Percentiles rank a stretch among this genome's conserved stretches.
Conservation (phyloP, 441 rosid genomes). For the Mallotus japonicus region DNA sequence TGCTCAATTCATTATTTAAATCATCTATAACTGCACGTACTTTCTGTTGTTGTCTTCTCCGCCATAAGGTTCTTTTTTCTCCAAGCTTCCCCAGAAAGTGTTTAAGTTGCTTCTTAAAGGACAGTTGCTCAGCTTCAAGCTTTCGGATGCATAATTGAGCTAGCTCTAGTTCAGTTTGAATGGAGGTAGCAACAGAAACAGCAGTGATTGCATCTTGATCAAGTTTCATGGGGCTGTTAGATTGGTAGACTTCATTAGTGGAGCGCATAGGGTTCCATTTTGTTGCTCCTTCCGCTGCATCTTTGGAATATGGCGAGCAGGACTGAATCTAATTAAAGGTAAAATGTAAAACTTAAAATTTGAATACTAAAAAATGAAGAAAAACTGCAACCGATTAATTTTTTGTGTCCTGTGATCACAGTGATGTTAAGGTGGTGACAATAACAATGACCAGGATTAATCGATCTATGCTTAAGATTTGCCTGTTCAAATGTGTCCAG, state of each 20-base stretch:
- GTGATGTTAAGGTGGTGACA: too few relatives aligned
- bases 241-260: conserved; percentile 51
- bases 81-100: conserved; percentile 86
- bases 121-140: conserved; percentile 65
- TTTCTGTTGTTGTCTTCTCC: conserved; percentile 82
- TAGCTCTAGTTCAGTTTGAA: conserved; percentile 69
- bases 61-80: conserved; percentile 79
- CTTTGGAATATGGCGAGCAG: conserved; percentile 54
- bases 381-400: background rate
- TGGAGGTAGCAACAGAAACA: conserved; percentile 59
- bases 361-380: background rate
- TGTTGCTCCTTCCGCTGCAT: conserved; percentile 85
- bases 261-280: conserved; percentile 75
- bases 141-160: conserved; percentile 64
- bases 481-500: too few relatives aligned
- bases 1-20: conserved; percentile 56
- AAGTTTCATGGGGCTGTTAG: conserved; percentile 52
- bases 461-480: too few relatives aligned
- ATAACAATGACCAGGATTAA: too few relatives aligned
- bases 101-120: conserved; percentile 69
- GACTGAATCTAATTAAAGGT: conserved; percentile 2
- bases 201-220: conserved; percentile 66
- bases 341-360: too few relatives aligned
- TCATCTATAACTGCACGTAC: conserved; percentile 63
- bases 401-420: too few relatives aligned